Percentiles rank a stretch among this genome's conserved stretches.
Conservation (phyloP, 106 monocot species). For the Dendrobium huoshanense region DNA sequence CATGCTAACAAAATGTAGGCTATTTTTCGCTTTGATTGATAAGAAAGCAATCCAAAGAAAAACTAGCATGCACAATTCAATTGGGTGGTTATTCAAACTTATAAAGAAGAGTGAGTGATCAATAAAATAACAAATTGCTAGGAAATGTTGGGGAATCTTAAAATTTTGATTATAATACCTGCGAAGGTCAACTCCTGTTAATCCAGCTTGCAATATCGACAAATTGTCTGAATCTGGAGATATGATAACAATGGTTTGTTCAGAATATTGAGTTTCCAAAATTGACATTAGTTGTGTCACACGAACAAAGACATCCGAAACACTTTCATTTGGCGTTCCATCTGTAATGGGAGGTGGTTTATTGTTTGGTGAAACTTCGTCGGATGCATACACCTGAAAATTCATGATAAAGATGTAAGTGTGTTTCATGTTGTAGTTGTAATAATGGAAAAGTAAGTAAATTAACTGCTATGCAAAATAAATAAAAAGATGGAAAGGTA, state of each 20-base stretch:
- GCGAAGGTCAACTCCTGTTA: conserved; percentile 69
- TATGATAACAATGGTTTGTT: conserved; percentile 71
- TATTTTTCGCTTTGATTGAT: too few relatives aligned
- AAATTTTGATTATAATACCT: conserved; percentile 28
- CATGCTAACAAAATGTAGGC: not conserved
- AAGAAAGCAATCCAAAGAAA: not conserved
- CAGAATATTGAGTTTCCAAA: conserved; percentile 83
- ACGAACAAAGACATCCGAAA: conserved; percentile 78
- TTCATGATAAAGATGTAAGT: not conserved
- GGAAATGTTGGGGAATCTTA: not conserved
- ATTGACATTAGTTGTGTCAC: conserved; percentile 88
- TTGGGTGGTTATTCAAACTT: not conserved
- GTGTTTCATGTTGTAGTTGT: not conserved
- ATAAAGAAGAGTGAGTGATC: not conserved
- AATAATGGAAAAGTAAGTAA: not conserved
- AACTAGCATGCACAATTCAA: not conserved
- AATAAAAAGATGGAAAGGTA: not conserved
- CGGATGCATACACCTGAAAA: conserved; percentile 68
- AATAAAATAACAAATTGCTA: not conserved
- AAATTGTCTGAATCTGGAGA: conserved; percentile 93
- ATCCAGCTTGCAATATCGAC: conserved; percentile 73
- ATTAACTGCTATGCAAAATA: not conserved
- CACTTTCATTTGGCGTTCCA: conserved; percentile 92
- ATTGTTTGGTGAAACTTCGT: conserved; percentile 60
- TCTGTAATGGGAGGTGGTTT: conserved; percentile 76